Conservation (phyloP, 345 rosid species). For the Durio zibethinus region DNA sequence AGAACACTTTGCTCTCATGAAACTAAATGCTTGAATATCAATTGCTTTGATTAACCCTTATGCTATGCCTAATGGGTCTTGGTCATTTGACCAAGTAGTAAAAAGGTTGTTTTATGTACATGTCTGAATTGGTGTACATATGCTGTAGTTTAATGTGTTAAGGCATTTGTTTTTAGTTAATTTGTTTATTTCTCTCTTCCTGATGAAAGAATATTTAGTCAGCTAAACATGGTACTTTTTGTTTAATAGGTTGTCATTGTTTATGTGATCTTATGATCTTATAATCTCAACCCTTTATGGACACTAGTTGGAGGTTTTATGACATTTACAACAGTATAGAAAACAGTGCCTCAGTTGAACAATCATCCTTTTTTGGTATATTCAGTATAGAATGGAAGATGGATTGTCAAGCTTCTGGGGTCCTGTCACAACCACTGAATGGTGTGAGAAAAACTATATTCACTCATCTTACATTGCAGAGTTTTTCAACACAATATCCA, state of each 20-base stretch:
- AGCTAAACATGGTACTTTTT: neutral
- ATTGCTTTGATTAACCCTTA: neutral
- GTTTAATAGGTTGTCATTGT: neutral
- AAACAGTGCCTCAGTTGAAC: slow-evolving; percentile 14
- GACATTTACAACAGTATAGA: slow-evolving; percentile 18
- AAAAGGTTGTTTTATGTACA: neutral
- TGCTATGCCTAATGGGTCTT: neutral
- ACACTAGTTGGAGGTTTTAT: slow-evolving; percentile 25
- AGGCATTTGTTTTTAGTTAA: neutral
- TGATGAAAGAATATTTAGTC: neutral
- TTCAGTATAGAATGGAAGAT: slow-evolving; percentile 56
- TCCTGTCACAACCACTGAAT: slow-evolving; percentile 83
- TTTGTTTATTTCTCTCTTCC: neutral
- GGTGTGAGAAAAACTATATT: slow-evolving; percentile 76
- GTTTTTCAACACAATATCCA: slow-evolving; percentile 80
- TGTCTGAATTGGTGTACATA: neutral
- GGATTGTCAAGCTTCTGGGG: slow-evolving; percentile 87
- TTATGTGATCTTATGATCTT: neutral
- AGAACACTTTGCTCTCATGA: neutral
- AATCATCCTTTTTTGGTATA: slow-evolving; percentile 5
- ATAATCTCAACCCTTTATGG: neutral
- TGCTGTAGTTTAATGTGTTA: neutral
- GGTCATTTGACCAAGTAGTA: neutral
- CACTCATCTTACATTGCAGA: slow-evolving; percentile 85
- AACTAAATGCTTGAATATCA: neutral